Percentiles rank a stretch among this genome's conserved stretches.
phyloP scores from a whole-genome alignment of 257 asterid species.

The Solanum chmielewskii region DNA sequence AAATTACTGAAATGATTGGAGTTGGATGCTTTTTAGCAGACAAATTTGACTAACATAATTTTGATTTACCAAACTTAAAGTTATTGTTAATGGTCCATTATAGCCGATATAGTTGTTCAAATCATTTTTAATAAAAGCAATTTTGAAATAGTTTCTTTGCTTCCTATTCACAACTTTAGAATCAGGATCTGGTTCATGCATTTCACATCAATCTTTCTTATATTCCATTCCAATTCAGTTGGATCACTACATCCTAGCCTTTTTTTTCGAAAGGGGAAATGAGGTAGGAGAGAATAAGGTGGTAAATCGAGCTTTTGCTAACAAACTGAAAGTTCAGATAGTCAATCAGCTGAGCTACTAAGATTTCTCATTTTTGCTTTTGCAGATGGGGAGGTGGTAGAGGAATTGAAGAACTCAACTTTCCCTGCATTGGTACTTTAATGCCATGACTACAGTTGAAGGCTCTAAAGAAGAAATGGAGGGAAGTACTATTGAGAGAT shows the following conservation, averaged over 20 bases:
- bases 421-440: background rate
- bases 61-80: background rate
- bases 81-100: background rate
- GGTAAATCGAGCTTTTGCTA: background rate
- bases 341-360: background rate
- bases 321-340: background rate
- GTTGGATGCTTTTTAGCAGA: background rate
- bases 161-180: background rate
- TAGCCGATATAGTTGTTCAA: background rate
- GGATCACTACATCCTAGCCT: background rate
- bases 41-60: background rate
- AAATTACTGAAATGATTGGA: background rate
- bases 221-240: background rate
- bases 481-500: slow-evolving; percentile 6
- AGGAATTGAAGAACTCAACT: background rate
- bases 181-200: background rate
- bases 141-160: background rate
- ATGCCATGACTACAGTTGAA: slow-evolving; percentile 9
- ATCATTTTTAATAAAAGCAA: background rate
- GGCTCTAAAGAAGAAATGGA: slow-evolving; percentile 18
- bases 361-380: background rate
- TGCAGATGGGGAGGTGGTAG: slow-evolving; percentile 12
- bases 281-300: background rate
- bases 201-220: background rate
- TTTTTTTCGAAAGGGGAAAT: background rate